Conservation (phyloP, 2,329 filamentous ascomycete genomes). For the Nakataea oryzae region DNA sequence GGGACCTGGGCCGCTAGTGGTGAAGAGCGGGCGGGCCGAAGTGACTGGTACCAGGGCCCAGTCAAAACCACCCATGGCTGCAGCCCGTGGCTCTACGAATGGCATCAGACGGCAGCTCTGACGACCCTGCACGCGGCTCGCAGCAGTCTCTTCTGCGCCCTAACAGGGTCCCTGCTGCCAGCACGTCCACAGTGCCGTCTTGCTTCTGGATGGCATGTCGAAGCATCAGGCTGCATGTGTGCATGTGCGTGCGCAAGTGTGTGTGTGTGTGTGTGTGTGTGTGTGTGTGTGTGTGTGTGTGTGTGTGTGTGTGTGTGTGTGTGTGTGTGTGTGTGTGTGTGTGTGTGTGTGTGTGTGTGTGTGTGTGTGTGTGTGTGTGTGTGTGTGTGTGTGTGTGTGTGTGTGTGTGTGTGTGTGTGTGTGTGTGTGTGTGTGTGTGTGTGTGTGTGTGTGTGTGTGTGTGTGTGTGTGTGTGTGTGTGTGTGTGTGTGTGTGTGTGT, state of each 20-base stretch:
- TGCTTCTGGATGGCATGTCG: too few relatives aligned
- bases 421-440: neutral
- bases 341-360: neutral
- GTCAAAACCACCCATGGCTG: neutral
- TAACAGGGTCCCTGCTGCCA: neutral
- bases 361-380: neutral
- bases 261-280: neutral
- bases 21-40: neutral
- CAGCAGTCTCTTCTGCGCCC: neutral
- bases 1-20: neutral
- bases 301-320: neutral
- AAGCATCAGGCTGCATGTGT: too few relatives aligned
- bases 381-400: neutral
- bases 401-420: neutral
- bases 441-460: neutral
- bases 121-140: neutral
- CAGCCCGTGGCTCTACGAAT: neutral
- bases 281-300: neutral
- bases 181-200: too few relatives aligned
- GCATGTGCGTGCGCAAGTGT: neutral
- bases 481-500: neutral
- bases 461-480: neutral
- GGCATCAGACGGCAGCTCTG: neutral
- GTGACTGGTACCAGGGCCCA: neutral
- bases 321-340: neutral